Percentiles rank a stretch among this genome's conserved stretches.
These are phyloP conservation scores for Actinidia chinensis DNA, from an alignment of 179 eudicot genomes.

Conservation along the genomic window DNA sequence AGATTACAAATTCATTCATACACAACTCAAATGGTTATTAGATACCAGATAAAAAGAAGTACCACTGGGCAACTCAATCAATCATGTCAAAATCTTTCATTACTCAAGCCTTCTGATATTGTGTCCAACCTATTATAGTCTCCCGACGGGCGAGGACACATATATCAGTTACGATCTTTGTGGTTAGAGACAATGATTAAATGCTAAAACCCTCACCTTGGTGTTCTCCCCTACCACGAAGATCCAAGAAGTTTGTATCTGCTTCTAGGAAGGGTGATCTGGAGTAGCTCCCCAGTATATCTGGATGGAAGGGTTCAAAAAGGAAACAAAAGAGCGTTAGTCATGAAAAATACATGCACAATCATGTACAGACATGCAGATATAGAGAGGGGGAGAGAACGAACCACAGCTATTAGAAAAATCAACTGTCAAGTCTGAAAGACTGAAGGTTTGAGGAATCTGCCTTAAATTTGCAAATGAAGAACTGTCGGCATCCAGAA, in stretches of 20 bases:
- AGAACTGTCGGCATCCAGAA: slow-evolving; percentile 46
- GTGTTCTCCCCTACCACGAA: slow-evolving; percentile 48
- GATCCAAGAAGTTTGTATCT: slow-evolving; percentile 51
- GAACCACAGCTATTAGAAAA: slow-evolving; percentile 47
- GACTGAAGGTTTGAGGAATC: slow-evolving; percentile 60
- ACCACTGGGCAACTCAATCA: slow-evolving; percentile 39
- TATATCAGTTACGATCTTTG: slow-evolving; percentile 21
- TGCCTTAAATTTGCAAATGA: slow-evolving; percentile 56
- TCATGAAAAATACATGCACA: background rate
- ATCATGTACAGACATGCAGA: background rate
- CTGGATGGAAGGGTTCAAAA: slow-evolving; percentile 30
- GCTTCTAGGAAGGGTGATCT: slow-evolving; percentile 58
- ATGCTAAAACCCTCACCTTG: slow-evolving; percentile 47
- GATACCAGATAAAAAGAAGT: slow-evolving; percentile 17
- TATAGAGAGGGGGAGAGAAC: slow-evolving; percentile 19
- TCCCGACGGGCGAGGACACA: slow-evolving; percentile 36
- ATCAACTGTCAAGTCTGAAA: slow-evolving; percentile 63
- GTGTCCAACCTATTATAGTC: slow-evolving; percentile 56
- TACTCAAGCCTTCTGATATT: slow-evolving; percentile 66
- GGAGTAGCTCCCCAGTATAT: slow-evolving; percentile 56
- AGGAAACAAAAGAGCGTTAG: background rate
- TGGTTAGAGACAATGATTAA: slow-evolving; percentile 1
- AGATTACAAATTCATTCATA: background rate
- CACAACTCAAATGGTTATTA: slow-evolving; percentile 8
- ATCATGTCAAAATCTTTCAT: slow-evolving; percentile 67